These are phyloP conservation scores for Paxillus rubicundulus DNA, from an alignment of 768 basidiomycete genomes.

Conservation along the genomic window DNA sequence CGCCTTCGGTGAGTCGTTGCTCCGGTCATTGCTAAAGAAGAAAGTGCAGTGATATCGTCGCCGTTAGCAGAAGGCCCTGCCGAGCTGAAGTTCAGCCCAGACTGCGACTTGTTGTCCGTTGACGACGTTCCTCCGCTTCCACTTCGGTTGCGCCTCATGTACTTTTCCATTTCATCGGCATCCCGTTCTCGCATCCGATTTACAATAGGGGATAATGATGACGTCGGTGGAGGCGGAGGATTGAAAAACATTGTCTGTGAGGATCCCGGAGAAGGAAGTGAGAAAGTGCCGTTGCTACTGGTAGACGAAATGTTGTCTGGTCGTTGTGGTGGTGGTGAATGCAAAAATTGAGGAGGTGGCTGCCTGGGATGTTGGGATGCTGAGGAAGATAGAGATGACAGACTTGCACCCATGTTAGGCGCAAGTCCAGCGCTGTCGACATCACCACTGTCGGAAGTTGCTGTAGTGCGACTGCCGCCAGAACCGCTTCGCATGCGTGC, in stretches of 20 bases:
- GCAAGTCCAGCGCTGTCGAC: slow-evolving; percentile 44
- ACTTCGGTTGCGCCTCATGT: slow-evolving; percentile 77
- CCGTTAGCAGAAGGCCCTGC: slow-evolving; percentile 51
- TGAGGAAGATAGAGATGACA: slow-evolving; percentile 63
- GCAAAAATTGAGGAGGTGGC: slow-evolving; percentile 33
- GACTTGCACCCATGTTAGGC: slow-evolving; percentile 40
- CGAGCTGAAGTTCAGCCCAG: slow-evolving; percentile 47
- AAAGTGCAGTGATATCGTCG: slow-evolving; percentile 52
- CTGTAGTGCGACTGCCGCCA: slow-evolving; percentile 74
- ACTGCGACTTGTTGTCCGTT: slow-evolving; percentile 65
- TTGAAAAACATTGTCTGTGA: slow-evolving; percentile 37
- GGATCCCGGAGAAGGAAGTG: slow-evolving; percentile 35
- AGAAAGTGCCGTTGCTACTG: slow-evolving; percentile 39
- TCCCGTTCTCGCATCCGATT: slow-evolving; percentile 80
- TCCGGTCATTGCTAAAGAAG: slow-evolving; percentile 46
- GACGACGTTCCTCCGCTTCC: slow-evolving; percentile 74
- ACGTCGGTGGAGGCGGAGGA: slow-evolving; percentile 36
- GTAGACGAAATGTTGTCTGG: slow-evolving; percentile 28
- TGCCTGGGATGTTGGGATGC: slow-evolving; percentile 50
- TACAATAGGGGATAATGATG: slow-evolving; percentile 72
- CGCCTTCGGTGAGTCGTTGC: slow-evolving; percentile 56
- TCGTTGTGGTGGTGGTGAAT: slow-evolving; percentile 44
- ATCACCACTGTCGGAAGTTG: slow-evolving; percentile 74
- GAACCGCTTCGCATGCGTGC: slow-evolving; percentile 76
- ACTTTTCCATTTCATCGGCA: slow-evolving; percentile 86